Conservation (phyloP, 331 rosid species). For the Spiraea crenata region DNA sequence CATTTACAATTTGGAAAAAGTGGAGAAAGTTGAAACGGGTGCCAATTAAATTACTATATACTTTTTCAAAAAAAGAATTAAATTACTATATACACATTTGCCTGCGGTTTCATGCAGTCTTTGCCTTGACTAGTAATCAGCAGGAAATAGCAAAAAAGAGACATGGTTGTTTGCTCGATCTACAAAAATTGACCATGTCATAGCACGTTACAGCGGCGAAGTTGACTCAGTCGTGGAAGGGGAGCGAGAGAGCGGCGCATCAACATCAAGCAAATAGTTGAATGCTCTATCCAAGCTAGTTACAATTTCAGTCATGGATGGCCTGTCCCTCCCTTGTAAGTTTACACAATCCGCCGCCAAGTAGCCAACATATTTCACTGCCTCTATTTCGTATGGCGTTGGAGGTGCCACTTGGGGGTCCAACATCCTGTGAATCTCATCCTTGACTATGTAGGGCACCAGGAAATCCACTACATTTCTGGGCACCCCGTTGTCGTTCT, state of each 20-base stretch:
- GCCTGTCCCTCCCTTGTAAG: constrained; percentile 58
- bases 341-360: constrained; percentile 79
- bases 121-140: background rate
- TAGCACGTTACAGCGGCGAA: background rate
- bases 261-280: constrained; percentile 38
- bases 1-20: background rate
- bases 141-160: background rate
- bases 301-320: constrained; percentile 61
- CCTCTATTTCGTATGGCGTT: constrained; percentile 79
- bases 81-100: background rate
- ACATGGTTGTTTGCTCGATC: constrained; percentile 21
- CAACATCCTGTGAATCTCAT: constrained; percentile 74
- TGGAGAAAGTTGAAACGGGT: background rate
- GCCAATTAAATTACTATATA: no score
- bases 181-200: constrained; percentile 5
- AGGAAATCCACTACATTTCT: constrained; percentile 79
- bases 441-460: constrained; percentile 59
- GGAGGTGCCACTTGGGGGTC: constrained; percentile 66
- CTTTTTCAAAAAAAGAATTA: no score
- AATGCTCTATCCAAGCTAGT: constrained; percentile 60
- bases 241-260: constrained; percentile 28
- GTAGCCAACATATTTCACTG: constrained; percentile 70
- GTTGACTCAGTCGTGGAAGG: constrained; percentile 39
- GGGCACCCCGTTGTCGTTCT: constrained; percentile 61
- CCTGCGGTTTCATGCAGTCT: background rate